phyloP scores from a whole-genome alignment of 768 basidiomycete genomes.

The Coprinopsis sp. region DNA sequence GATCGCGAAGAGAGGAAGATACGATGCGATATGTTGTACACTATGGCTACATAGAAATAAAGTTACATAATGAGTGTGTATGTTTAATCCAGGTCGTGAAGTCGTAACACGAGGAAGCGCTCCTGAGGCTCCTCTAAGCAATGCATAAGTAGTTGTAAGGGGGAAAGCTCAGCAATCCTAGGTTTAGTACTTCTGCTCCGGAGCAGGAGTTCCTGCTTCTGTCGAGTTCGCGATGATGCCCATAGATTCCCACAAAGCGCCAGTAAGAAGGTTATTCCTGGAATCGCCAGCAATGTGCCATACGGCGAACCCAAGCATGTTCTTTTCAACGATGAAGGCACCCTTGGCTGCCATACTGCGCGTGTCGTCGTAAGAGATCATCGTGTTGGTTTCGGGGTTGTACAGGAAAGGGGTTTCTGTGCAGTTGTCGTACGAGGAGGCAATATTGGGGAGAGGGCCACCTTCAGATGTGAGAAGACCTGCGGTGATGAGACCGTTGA shows the following conservation, averaged over 20 bases:
- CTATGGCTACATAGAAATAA: too few relatives aligned
- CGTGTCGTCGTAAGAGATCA: conserved; percentile 68
- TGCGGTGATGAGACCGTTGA: conserved; percentile 51
- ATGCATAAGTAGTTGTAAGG: too few relatives aligned
- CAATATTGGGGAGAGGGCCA: conserved; percentile 42
- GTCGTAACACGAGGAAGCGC: too few relatives aligned
- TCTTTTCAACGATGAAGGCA: conserved; percentile 46
- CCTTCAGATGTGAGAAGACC: conserved; percentile 51
- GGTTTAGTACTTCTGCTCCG: too few relatives aligned
- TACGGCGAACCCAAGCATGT: conserved; percentile 59
- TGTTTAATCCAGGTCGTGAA: too few relatives aligned
- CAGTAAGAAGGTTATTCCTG: conserved; percentile 47
- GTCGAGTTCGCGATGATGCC: too few relatives aligned
- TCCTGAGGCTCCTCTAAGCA: too few relatives aligned
- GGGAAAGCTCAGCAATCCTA: too few relatives aligned
- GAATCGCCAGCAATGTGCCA: conserved; percentile 65
- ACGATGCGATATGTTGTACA: too few relatives aligned
- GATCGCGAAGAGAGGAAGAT: too few relatives aligned
- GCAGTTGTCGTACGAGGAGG: conserved; percentile 60
- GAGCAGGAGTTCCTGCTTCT: too few relatives aligned
- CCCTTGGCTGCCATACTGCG: conserved; percentile 61
- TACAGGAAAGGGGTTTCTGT: conserved; percentile 77
- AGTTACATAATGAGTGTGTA: too few relatives aligned
- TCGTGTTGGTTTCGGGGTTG: conserved; percentile 41
- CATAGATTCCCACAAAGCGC: conserved; percentile 45